Evolutionary conservation across 768 basidiomycete genomes (phyloP).

Genomic region (Kwoniella botswanensis): DNA sequence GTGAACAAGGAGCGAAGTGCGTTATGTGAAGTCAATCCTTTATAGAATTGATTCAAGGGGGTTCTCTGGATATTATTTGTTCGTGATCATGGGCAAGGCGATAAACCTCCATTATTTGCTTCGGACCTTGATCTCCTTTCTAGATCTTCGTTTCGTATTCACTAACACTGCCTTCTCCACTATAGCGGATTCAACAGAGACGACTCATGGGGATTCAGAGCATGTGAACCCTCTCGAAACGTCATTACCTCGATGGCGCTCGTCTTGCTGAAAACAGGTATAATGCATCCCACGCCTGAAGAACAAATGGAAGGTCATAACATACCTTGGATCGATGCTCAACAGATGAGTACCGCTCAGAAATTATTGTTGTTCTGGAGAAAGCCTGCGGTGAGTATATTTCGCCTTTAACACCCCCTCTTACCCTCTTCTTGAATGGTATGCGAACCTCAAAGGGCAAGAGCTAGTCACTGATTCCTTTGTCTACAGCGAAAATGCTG

Average conservation of each 20-base stretch:
- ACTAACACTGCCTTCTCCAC: background rate
- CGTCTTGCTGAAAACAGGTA: slow-evolving; percentile 95
- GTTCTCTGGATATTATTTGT: no score
- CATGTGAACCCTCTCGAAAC: slow-evolving; percentile 91
- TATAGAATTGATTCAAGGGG: no score
- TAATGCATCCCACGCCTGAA: slow-evolving; percentile 65
- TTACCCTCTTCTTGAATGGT: no score
- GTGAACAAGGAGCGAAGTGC: no score
- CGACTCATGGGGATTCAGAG: slow-evolving; percentile 98
- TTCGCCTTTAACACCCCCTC: background rate
- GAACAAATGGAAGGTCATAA: slow-evolving; percentile 19
- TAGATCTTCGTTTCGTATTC: no score
- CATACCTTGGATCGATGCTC: slow-evolving; percentile 80
- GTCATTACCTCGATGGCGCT: slow-evolving; percentile 98
- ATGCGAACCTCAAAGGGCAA: no score
- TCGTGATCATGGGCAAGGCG: no score
- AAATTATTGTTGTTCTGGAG: slow-evolving; percentile 97
- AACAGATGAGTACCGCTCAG: slow-evolving; percentile 96
- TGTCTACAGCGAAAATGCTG: slow-evolving; percentile 86
- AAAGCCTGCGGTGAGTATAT: slow-evolving; percentile 88
- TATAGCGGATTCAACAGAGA: slow-evolving; percentile 91
- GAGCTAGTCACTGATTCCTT: no score
- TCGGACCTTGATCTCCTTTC: no score
- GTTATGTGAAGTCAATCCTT: no score
- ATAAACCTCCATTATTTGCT: no score